Evolutionary conservation across 768 basidiomycete species (phyloP).

Genomic region (Termitomyces sp.): DNA sequence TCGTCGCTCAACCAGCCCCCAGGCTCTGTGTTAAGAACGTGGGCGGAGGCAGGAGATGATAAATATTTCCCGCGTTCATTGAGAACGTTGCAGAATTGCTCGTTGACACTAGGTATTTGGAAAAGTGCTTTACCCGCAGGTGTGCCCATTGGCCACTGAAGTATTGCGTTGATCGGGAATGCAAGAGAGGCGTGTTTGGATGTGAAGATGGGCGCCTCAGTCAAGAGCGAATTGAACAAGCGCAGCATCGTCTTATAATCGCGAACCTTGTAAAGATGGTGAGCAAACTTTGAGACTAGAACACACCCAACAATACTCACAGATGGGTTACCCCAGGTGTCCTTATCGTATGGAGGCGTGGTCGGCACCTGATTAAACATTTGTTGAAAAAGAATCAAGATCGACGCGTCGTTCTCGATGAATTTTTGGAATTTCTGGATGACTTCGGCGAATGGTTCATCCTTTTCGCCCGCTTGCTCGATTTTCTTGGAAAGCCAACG

Average conservation of each 20-base stretch:
- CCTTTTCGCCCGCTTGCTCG: neutral
- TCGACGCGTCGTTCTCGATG: conserved; percentile 9
- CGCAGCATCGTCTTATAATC: conserved; percentile 39
- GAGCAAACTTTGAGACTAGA: neutral
- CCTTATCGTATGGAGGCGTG: conserved; percentile 8
- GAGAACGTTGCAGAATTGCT: conserved; percentile 44
- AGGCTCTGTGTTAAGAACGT: conserved; percentile 33
- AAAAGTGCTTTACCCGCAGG: conserved; percentile 29
- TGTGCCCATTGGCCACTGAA: conserved; percentile 39
- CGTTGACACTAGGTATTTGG: conserved; percentile 43
- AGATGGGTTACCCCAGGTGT: conserved; percentile 7
- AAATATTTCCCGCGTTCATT: conserved; percentile 49
- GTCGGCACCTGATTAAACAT: conserved; percentile 15
- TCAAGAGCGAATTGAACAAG: conserved; percentile 40
- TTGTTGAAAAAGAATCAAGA: conserved; percentile 8
- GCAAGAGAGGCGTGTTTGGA: conserved; percentile 36
- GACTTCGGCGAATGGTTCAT: conserved; percentile 2
- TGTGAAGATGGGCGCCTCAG: conserved; percentile 39
- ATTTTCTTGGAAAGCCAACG: conserved; percentile 9
- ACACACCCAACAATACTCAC: neutral
- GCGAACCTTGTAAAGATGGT: conserved; percentile 25
- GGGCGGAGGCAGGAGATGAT: conserved; percentile 35
- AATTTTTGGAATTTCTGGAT: conserved; percentile 6
- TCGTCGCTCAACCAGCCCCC: conserved; percentile 46
- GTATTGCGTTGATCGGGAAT: conserved; percentile 44